A percentile compares a stretch with the other conserved stretches of the same genome.
Conservation (phyloP, 2,329 filamentous ascomycete species). For the Drechslerella coelobrocha region DNA sequence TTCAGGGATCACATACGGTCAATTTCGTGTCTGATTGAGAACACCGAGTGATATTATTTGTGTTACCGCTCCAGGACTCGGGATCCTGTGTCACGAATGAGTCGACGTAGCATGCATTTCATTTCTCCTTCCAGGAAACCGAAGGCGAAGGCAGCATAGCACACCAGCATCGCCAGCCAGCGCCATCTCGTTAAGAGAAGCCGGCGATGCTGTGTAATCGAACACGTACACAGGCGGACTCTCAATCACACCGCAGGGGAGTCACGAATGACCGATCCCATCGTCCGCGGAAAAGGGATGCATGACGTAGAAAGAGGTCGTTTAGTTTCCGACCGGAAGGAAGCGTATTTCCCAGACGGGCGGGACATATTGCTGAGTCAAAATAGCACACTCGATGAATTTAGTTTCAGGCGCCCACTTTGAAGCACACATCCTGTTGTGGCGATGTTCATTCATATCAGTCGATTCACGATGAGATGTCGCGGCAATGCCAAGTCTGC, state of each 20-base stretch:
- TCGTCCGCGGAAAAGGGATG: background rate
- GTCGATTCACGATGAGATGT: background rate
- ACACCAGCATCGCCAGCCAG: no score
- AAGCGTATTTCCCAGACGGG: background rate
- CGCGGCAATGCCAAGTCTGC: conserved; percentile 1
- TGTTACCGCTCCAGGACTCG: background rate
- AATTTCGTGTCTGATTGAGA: background rate
- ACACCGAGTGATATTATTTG: background rate
- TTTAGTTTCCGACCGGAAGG: conserved; percentile 1
- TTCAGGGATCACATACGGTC: background rate
- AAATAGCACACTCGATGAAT: background rate
- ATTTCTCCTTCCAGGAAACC: background rate
- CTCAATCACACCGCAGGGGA: background rate
- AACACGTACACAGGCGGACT: background rate
- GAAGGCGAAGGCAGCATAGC: background rate
- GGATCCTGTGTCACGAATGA: background rate
- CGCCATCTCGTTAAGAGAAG: background rate
- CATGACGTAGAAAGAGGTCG: background rate
- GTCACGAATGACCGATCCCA: background rate
- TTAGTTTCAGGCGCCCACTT: background rate
- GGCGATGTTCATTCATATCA: background rate
- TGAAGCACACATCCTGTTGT: no score
- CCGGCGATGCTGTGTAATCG: background rate
- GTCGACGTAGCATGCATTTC: background rate
- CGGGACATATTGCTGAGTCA: background rate